A percentile compares a stretch with the other conserved stretches of the same genome.
Conservation (phyloP, 75 land plant genomes). For the Picea glauca region DNA sequence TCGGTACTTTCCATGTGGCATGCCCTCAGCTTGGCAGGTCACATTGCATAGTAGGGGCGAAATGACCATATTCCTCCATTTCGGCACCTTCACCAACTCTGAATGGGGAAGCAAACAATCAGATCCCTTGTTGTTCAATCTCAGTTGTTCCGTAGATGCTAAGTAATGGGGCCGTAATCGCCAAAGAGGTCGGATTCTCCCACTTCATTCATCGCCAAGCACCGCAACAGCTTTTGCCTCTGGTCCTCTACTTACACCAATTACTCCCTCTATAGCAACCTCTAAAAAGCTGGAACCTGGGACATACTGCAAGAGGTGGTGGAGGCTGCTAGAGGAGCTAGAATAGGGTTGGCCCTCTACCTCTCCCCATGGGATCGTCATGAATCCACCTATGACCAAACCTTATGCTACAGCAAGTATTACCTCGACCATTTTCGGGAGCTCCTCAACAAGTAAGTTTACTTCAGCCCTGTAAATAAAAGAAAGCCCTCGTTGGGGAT, state of each 20-base stretch:
- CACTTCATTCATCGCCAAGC: slow-evolving; percentile 81
- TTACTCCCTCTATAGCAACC: slow-evolving; percentile 59
- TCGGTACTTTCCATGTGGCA: no score
- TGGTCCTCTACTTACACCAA: slow-evolving; percentile 81
- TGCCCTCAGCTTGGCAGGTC: no score
- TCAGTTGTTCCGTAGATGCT: slow-evolving; percentile 39
- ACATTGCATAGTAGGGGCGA: slow-evolving; percentile 42
- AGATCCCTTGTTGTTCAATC: slow-evolving; percentile 72
- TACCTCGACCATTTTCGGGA: slow-evolving; percentile 79
- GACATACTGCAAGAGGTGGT: slow-evolving; percentile 76
- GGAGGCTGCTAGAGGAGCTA: slow-evolving; percentile 52
- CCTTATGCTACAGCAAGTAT: slow-evolving; percentile 71
- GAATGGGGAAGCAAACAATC: slow-evolving; percentile 81
- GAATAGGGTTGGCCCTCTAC: slow-evolving; percentile 68
- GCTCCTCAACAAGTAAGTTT: slow-evolving; percentile 70
- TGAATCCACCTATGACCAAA: slow-evolving; percentile 63
- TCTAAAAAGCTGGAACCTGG: slow-evolving; percentile 60
- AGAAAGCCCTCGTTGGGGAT: no score
- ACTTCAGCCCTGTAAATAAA: no score
- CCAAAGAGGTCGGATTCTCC: slow-evolving; percentile 61
- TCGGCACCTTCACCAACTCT: slow-evolving; percentile 88
- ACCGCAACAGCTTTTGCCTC: slow-evolving; percentile 89
- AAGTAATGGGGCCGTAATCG: slow-evolving; percentile 65
- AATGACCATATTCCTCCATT: slow-evolving; percentile 78
- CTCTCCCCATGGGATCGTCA: slow-evolving; percentile 97